Percentiles rank a stretch among this genome's conserved stretches.
Evolutionary conservation across 2,329 filamentous ascomycete genomes (phyloP).

Genomic region (Nothophoma quercina): DNA sequence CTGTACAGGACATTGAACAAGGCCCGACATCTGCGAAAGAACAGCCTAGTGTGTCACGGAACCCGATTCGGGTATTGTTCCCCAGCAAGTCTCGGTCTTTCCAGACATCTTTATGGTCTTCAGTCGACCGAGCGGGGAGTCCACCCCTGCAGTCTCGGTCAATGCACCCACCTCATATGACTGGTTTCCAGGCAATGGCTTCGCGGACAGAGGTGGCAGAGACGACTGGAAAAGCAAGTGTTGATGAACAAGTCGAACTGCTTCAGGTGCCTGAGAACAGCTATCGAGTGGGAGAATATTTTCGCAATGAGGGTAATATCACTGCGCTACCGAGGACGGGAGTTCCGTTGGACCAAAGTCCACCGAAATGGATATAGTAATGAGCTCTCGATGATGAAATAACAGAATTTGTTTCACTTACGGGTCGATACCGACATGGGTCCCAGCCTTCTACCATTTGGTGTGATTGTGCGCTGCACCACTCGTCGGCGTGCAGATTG

Average conservation of each 20-base stretch:
- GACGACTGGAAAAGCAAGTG: not conserved
- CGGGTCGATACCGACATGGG: too few species aligned
- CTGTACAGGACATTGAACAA: not conserved
- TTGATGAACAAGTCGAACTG: constrained; percentile 6
- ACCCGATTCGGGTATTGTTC: not conserved
- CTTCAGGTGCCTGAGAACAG: not conserved
- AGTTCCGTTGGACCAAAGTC: too few species aligned
- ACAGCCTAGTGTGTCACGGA: not conserved
- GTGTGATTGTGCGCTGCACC: too few species aligned
- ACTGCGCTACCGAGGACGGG: not conserved
- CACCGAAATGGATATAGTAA: too few species aligned
- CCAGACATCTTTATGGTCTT: constrained; percentile 6
- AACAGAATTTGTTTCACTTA: too few species aligned
- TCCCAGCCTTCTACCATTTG: too few species aligned
- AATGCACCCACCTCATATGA: not conserved
- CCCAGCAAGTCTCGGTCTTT: not conserved
- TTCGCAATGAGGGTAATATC: not conserved
- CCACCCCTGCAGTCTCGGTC: not conserved
- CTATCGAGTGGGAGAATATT: not conserved
- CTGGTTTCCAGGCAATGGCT: not conserved
- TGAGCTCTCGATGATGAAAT: too few species aligned
- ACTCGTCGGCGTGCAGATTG: too few species aligned
- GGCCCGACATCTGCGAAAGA: not conserved
- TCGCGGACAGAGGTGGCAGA: not conserved
- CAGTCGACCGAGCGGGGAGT: not conserved